A percentile compares a stretch with the other conserved stretches of the same genome.
These are phyloP conservation scores for Ramaria sp. DNA, from an alignment of 768 basidiomycete genomes.

Conservation along the genomic window DNA sequence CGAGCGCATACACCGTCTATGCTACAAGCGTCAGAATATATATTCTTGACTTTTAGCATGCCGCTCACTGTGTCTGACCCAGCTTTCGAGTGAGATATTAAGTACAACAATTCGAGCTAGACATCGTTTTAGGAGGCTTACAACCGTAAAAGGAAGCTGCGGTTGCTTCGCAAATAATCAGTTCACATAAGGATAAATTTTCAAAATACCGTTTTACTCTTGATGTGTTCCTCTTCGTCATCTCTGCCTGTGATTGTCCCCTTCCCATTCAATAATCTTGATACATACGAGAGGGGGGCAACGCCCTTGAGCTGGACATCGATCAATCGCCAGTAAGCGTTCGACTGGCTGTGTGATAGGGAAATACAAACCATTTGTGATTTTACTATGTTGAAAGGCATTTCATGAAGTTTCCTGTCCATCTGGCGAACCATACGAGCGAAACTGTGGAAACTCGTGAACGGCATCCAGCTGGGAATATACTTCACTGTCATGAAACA, in stretches of 20 bases:
- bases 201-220: background rate
- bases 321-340: background rate
- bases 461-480: slow-evolving; percentile 32
- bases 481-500: slow-evolving; percentile 20
- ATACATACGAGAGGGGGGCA: slow-evolving; percentile 1
- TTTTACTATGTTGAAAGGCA: slow-evolving; percentile 34
- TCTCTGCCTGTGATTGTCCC: background rate
- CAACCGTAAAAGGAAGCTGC: background rate
- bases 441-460: slow-evolving; percentile 22
- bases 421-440: slow-evolving; percentile 21
- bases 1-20: background rate
- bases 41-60: background rate
- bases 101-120: background rate
- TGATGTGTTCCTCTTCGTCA: background rate
- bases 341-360: too few species aligned
- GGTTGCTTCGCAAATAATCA: background rate
- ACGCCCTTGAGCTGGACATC: background rate
- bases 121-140: background rate
- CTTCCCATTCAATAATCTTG: background rate
- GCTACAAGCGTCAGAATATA: background rate
- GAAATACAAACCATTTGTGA: slow-evolving; percentile 20
- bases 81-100: background rate
- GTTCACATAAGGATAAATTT: background rate
- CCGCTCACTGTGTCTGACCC: background rate
- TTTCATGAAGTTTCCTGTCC: slow-evolving; percentile 19